phyloP scores from a whole-genome alignment of 345 rosid species.

The Hirschfeldia incana region DNA sequence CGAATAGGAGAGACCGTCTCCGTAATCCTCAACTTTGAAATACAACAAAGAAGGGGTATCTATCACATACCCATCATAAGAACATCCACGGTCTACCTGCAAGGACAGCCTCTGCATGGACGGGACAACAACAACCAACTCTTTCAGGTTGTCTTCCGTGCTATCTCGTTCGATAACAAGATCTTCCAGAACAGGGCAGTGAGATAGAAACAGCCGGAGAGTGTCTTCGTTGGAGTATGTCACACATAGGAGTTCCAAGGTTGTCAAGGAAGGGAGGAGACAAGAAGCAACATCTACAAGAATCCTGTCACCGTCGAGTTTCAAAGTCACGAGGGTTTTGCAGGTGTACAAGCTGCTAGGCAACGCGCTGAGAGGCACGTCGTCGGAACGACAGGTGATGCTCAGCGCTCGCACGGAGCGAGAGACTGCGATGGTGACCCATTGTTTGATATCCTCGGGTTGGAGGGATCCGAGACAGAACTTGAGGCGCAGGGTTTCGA shows the following conservation, averaged over 20 bases:
- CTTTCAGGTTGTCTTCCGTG: not conserved
- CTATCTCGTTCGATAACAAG: not conserved
- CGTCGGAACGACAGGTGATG: not conserved
- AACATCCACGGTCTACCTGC: not conserved
- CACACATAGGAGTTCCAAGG: not conserved
- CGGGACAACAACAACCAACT: not conserved
- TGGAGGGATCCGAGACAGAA: not conserved
- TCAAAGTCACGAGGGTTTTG: not conserved
- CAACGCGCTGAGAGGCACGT: not conserved
- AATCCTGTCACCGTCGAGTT: not conserved
- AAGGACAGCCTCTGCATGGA: not conserved
- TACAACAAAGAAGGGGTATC: not conserved
- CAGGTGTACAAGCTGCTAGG: not conserved
- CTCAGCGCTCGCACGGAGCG: not conserved
- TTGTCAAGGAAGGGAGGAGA: conserved; percentile 6
- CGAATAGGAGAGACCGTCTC: not conserved
- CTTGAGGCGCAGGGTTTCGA: not conserved
- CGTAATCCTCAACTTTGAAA: not conserved
- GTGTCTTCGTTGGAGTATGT: not conserved
- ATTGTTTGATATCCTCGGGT: not conserved
- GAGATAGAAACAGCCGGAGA: not conserved
- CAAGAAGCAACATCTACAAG: not conserved
- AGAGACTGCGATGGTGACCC: not conserved
- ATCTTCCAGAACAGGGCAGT: not conserved
- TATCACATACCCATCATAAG: not conserved